phyloP scores from a whole-genome alignment of 1,284 basidiomycete genomes.

The Exsudoporus floridanus region DNA sequence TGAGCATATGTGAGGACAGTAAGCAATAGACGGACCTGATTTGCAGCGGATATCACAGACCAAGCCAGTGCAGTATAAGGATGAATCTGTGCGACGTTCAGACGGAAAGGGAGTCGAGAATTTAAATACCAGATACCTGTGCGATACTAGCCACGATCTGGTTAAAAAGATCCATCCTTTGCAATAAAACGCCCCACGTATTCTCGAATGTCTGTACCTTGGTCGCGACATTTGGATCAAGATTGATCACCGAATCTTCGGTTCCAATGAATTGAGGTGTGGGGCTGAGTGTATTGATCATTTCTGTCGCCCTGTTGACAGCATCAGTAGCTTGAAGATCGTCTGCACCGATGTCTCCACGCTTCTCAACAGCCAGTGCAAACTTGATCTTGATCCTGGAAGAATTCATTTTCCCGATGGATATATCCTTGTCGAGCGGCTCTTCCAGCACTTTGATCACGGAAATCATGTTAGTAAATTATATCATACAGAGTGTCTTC shows the following conservation, averaged over 20 bases:
- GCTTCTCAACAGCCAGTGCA: not conserved
- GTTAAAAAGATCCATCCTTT: not conserved
- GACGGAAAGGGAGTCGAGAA: not conserved
- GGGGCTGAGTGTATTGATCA: no score
- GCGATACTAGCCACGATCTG: not conserved
- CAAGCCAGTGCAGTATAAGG: conserved; percentile 3
- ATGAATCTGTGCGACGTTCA: not conserved
- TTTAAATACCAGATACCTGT: not conserved
- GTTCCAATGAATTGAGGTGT: not conserved
- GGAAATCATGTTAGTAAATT: not conserved
- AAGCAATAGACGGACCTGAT: not conserved
- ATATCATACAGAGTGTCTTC: not conserved
- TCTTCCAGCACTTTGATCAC: conserved; percentile 2
- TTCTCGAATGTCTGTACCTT: not conserved
- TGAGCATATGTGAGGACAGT: no score
- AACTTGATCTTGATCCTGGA: not conserved
- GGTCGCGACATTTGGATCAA: not conserved
- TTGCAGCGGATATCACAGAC: conserved; percentile 1
- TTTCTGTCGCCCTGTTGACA: not conserved
- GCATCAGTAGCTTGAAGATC: not conserved
- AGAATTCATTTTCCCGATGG: not conserved
- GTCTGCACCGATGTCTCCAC: not conserved
- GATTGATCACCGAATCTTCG: not conserved
- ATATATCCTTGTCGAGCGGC: not conserved
- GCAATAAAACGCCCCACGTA: not conserved